Evolutionary conservation across 2,329 filamentous ascomycete species (phyloP), one percentile per base, ranked within the genome.

Genomic region (Raffaelea arxii): DNA sequence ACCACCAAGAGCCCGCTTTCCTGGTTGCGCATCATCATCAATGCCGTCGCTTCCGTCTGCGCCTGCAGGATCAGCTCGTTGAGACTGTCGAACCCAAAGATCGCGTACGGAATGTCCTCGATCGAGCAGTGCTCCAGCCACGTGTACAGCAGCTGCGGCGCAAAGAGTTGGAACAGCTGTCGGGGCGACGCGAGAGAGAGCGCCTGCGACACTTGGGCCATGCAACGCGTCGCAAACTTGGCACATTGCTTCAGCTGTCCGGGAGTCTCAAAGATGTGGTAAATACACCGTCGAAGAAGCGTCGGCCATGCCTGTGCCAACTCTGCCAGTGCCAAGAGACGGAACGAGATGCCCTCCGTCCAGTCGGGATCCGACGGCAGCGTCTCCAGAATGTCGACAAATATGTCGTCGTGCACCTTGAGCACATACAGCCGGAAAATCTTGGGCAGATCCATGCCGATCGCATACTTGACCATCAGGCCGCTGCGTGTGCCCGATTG

Each of bases 261-360:
- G 2, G 90, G 86, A 0, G 84, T 88, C 61, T 97, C 92, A 55
- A 97, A 95, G 21, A 97, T 89, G 61, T 92, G 85, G 61, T 96
- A 98, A 18, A 94, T 85, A 53, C 88, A 89, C 53, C 85, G 80
- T 44, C 90, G 82, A 38, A 96, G 72, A 19, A 97, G 71, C 1
- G 90, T 94, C 49, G 88, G 82, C 86, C 91, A 97, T 43, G 72
- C 68, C 25, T 87, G 86, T 22, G 86, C 92, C 48, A 98, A 68
- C 46, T 80, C 80, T 2, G 84, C 78, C 11, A 97, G 68, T 9
- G 87, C 78, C 51, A 86, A 77, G 3, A 97, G 67, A 6, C 92
- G 82, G 52, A 94, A 77, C 1, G 88, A 86, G 54, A 97, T 91
- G 0, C 89, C 91, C 62, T 96, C 90, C 12, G 74, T 65, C 62